Evolutionary conservation across 306 rosid species (phyloP), one percentile per base, ranked within the genome.

Genomic region (Clitoria ternatea): DNA sequence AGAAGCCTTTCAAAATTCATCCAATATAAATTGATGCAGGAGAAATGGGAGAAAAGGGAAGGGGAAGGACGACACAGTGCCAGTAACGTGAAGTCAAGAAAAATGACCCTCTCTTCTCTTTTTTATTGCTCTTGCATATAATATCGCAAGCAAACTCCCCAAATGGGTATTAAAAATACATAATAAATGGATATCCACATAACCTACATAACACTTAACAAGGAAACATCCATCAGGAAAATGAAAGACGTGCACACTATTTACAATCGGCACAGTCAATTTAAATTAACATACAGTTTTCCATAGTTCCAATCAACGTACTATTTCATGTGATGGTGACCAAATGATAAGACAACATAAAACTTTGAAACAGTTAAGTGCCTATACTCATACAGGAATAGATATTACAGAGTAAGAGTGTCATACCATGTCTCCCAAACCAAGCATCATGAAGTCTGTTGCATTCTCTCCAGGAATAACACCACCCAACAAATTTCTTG

Each of bases 361-460:
- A 19, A 14, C 19, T 29, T 18, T 39, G 44, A 71, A 70, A 69
- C 75, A 39, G 11, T 24, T 47, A 13, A 37, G 26, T 47, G 43
- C 18, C 17, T 19, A 4, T 2, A 48, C 29, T 61, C 23, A 7
- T 43, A 15, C 1, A 55, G 64, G 37, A 32, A 69, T 40, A 30
- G 13, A 56, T 39, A 18, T 59, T 20, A 52, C n/a, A 52, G 80
- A 23, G 60, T 59, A 75, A 48, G 48, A 66, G 75, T 63, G 73
- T 0, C 77, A 69, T 87, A 95, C 97, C 99, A 95, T 95, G 79
- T 91, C 99, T 27, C 99, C 97, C 17, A 95, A 93, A 68, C 99
- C 99, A 69, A 95, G 97, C 97, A 95, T 95, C 97, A 95, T 95
- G 87, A 89, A 95, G 52, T 95, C 97, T 4, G 82, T 15, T 29